These are phyloP conservation scores for Lumnitzera littorea DNA, from an alignment of 345 rosid species.

Conservation along the genomic window DNA sequence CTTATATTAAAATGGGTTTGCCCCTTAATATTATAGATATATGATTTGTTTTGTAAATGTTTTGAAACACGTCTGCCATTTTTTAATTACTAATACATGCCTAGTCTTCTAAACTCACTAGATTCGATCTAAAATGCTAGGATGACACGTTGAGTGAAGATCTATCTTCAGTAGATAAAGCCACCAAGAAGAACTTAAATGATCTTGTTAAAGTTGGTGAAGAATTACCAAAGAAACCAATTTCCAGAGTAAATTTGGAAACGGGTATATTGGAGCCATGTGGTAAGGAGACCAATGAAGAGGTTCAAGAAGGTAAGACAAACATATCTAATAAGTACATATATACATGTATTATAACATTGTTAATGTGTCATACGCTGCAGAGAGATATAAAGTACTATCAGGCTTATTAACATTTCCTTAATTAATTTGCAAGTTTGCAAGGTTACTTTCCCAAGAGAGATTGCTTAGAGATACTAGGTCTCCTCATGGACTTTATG, in stretches of 20 bases:
- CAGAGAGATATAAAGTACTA: too few species aligned
- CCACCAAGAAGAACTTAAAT: constrained; percentile 17
- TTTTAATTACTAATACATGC: too few species aligned
- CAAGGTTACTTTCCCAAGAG: constrained; percentile 10
- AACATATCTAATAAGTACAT: too few species aligned
- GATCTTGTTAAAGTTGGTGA: constrained; percentile 17
- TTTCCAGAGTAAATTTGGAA: constrained; percentile 17
- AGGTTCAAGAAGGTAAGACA: constrained; percentile 12
- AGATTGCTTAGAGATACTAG: constrained; percentile 5
- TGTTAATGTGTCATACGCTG: too few species aligned
- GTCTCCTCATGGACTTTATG: neutral
- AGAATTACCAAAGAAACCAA: constrained; percentile 24
- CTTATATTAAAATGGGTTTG: too few species aligned
- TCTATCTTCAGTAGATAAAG: constrained; percentile 14
- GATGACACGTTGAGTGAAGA: constrained; percentile 15
- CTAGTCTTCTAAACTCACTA: too few species aligned
- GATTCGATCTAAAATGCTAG: neutral
- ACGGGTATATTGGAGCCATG: constrained; percentile 13
- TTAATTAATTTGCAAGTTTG: constrained; percentile 6
- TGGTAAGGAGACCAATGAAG: constrained; percentile 14
- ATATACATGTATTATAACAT: too few species aligned
- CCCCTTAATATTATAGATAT: too few species aligned
- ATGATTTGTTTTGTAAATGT: too few species aligned
- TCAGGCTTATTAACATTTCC: neutral
- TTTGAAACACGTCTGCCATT: too few species aligned